A percentile compares a stretch with the other conserved stretches of the same genome.
Evolutionary conservation across 1,284 basidiomycete genomes (phyloP).

Genomic region (Apiotrichum sp.): DNA sequence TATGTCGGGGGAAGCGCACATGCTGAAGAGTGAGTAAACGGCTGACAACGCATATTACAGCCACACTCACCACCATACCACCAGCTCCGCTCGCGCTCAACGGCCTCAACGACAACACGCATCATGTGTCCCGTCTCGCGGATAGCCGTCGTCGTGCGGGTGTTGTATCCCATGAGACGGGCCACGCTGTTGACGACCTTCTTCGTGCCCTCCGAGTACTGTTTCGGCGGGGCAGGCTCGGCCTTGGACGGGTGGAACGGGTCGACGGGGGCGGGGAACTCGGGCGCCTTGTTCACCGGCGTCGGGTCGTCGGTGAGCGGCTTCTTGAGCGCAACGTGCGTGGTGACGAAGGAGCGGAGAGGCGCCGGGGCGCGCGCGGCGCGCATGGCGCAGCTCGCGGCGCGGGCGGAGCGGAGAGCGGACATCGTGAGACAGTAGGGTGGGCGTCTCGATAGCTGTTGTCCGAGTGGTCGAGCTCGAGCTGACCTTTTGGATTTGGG

Average conservation of each 20-base stretch:
- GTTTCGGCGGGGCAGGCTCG: constrained; percentile 1
- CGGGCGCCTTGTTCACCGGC: constrained; percentile 13
- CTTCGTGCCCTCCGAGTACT: constrained; percentile 35
- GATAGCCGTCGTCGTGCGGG: constrained; percentile 50
- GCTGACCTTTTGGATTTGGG: neutral
- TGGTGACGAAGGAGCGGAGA: constrained; percentile 8
- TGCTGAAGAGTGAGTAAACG: constrained; percentile 50
- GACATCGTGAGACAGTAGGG: neutral
- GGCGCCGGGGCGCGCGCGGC: neutral
- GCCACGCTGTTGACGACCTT: constrained; percentile 44
- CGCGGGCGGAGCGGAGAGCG: neutral
- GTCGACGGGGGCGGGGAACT: constrained; percentile 38
- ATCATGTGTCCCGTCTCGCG: constrained; percentile 53
- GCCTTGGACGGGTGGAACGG: constrained; percentile 25
- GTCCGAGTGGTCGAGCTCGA: neutral
- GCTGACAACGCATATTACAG: neutral
- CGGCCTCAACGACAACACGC: constrained; percentile 51
- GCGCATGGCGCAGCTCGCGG: constrained; percentile 7
- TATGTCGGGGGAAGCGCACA: constrained; percentile 87
- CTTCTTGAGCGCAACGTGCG: constrained; percentile 9
- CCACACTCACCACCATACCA: constrained; percentile 46
- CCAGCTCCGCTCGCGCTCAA: constrained; percentile 47
- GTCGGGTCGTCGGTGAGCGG: constrained; percentile 2
- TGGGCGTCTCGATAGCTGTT: neutral
- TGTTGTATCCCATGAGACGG: constrained; percentile 53